These are phyloP conservation scores for Leonotis leonurus DNA, from an alignment of 257 asterid genomes.

Conservation along the genomic window DNA sequence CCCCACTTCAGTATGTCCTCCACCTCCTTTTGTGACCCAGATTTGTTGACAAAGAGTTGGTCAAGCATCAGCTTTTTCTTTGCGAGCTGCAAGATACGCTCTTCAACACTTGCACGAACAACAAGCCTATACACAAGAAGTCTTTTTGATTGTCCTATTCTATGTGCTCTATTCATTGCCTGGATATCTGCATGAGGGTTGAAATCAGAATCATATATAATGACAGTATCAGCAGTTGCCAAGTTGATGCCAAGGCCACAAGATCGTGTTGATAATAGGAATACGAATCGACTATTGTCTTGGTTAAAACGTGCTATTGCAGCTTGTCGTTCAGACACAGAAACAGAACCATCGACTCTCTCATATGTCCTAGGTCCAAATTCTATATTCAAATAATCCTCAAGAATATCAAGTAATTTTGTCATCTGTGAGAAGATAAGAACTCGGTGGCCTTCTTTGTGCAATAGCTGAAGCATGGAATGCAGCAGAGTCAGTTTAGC, in stretches of 20 bases:
- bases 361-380: conserved; percentile 88
- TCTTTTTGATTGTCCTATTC: conserved; percentile 91
- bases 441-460: conserved; percentile 86
- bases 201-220: conserved; percentile 95
- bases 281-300: conserved; percentile 87
- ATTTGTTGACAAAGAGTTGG: conserved; percentile 89
- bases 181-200: conserved; percentile 99
- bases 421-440: conserved; percentile 98
- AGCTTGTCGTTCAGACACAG: conserved; percentile 80
- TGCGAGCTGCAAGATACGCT: conserved; percentile 97
- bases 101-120: conserved; percentile 99
- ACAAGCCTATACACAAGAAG: conserved; percentile 95
- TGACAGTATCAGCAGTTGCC: conserved; percentile 98
- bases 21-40: conserved; percentile 93
- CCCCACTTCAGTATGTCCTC: conserved; percentile 97
- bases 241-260: conserved; percentile 99
- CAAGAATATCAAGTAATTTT: conserved; percentile 87
- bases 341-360: conserved; percentile 98
- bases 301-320: conserved; percentile 95
- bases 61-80: conserved; percentile 97
- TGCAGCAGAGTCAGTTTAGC: conserved; percentile 90
- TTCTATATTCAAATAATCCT: conserved; percentile 84
- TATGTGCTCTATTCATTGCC: conserved; percentile 98
- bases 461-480: conserved; percentile 81
- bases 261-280: conserved; percentile 89